phyloP scores from a whole-genome alignment of 805 yeast species.

The Candida germanica region DNA sequence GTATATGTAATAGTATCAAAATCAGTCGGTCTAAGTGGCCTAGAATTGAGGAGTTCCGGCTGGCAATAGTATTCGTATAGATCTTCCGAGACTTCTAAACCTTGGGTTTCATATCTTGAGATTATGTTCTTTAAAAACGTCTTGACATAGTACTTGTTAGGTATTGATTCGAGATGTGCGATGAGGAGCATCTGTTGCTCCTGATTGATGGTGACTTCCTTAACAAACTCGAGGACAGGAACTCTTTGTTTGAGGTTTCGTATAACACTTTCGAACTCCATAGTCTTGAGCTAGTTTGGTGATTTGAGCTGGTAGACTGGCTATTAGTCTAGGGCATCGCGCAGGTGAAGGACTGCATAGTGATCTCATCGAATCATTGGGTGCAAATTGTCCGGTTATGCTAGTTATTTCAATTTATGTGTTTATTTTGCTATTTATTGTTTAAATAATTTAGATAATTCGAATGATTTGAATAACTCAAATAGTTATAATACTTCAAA shows the following conservation, averaged over 20 bases:
- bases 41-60: constrained; percentile 27
- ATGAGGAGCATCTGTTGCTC: constrained; percentile 4
- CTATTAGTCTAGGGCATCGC: no score
- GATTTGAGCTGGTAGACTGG: no score
- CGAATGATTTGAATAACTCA: no score
- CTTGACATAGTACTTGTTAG: constrained; percentile 53
- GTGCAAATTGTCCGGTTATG: no score
- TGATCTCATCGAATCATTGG: no score
- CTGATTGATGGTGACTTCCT: not conserved
- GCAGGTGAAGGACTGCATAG: no score
- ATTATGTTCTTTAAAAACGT: constrained; percentile 44
- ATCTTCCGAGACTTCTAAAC: constrained; percentile 36
- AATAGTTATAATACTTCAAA: no score
- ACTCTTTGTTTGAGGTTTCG: constrained; percentile 13
- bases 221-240: constrained; percentile 4
- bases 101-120: constrained; percentile 23
- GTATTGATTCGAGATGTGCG: not conserved
- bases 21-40: constrained; percentile 34
- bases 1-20: constrained; percentile 37
- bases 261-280: constrained; percentile 2
- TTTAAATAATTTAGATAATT: no score
- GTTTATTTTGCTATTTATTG: no score
- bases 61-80: constrained; percentile 41
- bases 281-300: no score
- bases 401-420: no score